Base-by-base conservation (phyloP, 805 yeast genomes). In the Saccharomycopsis javanensis region DNA sequence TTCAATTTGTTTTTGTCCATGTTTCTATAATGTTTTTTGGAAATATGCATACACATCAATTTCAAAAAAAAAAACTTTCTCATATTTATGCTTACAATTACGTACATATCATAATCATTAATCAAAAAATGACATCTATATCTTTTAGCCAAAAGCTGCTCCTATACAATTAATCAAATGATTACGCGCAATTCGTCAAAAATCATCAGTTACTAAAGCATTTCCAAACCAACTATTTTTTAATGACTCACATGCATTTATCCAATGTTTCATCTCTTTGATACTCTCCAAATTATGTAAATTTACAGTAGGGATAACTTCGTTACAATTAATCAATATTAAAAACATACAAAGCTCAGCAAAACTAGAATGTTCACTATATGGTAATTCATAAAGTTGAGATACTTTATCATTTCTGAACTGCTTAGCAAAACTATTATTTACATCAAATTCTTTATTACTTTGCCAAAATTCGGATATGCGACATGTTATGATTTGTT, bases 361-460 rank as follows among this genome's bases (percentile, higher is more conserved):
- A 64, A 83, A 92, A 57, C 96, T 88, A 10, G 96, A 88, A 71
- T 94, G 99, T 66, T 94, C 99, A 65, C 95, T 85, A 66, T 94
- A 94, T 0, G 99, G 98, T 1, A 91, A 79, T 10, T 78, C 69
- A 63, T 84, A 83, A 0, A 81, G 72, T 51, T 82, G 77, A 54
- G 73, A 68, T 46, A 68, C 63, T 62, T 73, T 56, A 56, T 68
- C 52, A 38, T 63, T 59, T 59, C 70, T 67, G 66, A 67, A 68
- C 54, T 73, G 74, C 18, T 45, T 52, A 16, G 73, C 70, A 8
- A 68, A 66, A 51, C 59, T 60, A 55, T 65, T 64, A 11, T 67
- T 51, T n/a, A 60, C 16, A 31, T 61, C 51, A 51, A 60, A 65
- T 60, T 52, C 48, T 54, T 45, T 50, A 20, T 50, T 50, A 35